Evolutionary conservation across 805 yeast genomes (phyloP).

Genomic region (Candida insectorum): DNA sequence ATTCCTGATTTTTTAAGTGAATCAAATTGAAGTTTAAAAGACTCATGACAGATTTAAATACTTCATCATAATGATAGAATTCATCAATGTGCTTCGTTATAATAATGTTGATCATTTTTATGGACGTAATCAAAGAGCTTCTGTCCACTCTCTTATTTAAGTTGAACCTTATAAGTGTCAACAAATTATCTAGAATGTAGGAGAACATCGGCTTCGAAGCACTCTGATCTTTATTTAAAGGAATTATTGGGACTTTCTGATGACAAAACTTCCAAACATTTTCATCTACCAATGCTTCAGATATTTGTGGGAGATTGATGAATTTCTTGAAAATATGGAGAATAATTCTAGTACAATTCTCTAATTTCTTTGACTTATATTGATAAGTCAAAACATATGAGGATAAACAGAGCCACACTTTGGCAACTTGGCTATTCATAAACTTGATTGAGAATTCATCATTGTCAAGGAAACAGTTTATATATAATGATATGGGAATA

Average conservation of each 20-base stretch:
- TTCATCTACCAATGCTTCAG: slow-evolving; percentile 25
- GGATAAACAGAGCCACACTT: slow-evolving; percentile 33
- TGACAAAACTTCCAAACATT: slow-evolving; percentile 42
- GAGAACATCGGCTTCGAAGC: slow-evolving; percentile 28
- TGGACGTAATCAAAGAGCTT: slow-evolving; percentile 16
- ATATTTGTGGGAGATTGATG: slow-evolving; percentile 12
- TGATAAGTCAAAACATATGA: slow-evolving; percentile 40
- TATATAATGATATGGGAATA: slow-evolving; percentile 13
- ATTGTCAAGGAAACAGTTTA: slow-evolving; percentile 7
- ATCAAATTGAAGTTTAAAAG: slow-evolving; percentile 25
- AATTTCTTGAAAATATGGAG: slow-evolving; percentile 25
- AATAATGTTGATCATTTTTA: slow-evolving; percentile 7
- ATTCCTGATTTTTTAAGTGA: slow-evolving; percentile 2
- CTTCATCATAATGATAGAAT: slow-evolving; percentile 24
- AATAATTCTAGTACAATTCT: slow-evolving; percentile 22
- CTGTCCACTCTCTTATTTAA: slow-evolving; percentile 33
- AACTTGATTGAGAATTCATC: slow-evolving; percentile 3
- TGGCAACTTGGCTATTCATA: slow-evolving; percentile 12
- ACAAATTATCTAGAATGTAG: slow-evolving; percentile 29
- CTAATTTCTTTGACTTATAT: slow-evolving; percentile 22
- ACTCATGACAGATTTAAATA: slow-evolving; percentile 25
- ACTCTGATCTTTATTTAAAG: slow-evolving; percentile 18
- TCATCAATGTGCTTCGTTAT: slow-evolving; percentile 8
- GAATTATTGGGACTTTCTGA: slow-evolving; percentile 34
- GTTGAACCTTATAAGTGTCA: slow-evolving; percentile 33